Evolutionary conservation across 495 filamentous ascomycete species (phyloP).

Genomic region (Margaritispora aquatica): DNA sequence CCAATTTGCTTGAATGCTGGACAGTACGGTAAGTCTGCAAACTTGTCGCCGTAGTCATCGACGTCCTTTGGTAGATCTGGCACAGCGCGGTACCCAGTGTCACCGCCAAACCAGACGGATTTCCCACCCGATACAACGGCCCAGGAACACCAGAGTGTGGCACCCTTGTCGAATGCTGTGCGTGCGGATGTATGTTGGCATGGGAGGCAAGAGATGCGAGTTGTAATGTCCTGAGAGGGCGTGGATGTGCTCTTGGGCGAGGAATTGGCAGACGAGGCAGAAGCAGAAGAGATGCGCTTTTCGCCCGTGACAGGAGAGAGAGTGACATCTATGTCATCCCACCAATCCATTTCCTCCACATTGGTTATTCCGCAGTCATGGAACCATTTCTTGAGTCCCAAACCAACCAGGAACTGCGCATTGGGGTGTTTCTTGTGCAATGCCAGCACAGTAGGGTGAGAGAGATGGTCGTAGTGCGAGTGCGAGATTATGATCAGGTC

Average conservation of each 20-base stretch:
- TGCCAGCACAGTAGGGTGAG: constrained; percentile 63
- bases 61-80: constrained; percentile 53
- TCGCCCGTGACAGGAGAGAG: constrained; percentile 41
- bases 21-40: constrained; percentile 62
- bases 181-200: constrained; percentile 79
- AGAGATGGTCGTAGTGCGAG: constrained; percentile 92
- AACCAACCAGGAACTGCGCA: constrained; percentile 81
- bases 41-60: constrained; percentile 70
- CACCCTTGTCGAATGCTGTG: constrained; percentile 52
- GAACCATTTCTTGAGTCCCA: constrained; percentile 92
- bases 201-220: constrained; percentile 75
- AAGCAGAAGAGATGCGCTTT: constrained; percentile 22
- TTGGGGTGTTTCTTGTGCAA: constrained; percentile 67
- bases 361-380: constrained; percentile 53
- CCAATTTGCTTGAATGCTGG: constrained; percentile 89
- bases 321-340: constrained; percentile 72
- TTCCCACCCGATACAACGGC: constrained; percentile 68
- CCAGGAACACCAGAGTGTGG: constrained; percentile 88
- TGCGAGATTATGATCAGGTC: constrained; percentile 91
- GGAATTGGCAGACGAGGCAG: constrained; percentile 16
- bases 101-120: constrained; percentile 70
- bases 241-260: constrained; percentile 2
- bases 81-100: constrained; percentile 80
- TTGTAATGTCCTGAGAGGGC: constrained; percentile 47
- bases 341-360: constrained; percentile 94